Conservation (phyloP, 2,329 filamentous ascomycete species). For the Sordariomycetes sp. region DNA sequence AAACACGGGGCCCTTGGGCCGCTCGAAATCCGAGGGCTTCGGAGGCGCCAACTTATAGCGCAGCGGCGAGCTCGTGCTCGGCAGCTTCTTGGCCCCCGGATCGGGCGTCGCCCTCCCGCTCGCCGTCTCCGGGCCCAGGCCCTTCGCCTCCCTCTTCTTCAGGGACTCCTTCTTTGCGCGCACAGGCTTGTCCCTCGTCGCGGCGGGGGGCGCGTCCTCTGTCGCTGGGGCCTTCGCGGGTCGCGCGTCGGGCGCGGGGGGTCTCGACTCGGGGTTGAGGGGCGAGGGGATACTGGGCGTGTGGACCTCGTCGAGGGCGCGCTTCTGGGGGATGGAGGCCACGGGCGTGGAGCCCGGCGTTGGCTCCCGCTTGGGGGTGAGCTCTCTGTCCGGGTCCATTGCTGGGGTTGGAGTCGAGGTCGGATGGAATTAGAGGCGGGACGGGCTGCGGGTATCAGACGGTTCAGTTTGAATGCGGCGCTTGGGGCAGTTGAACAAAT, state of each 20-base stretch:
- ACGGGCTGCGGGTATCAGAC: neutral
- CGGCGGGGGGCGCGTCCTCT: constrained; percentile 28
- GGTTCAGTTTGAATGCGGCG: no score
- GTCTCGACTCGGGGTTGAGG: constrained; percentile 52
- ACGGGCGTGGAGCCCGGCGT: constrained; percentile 17
- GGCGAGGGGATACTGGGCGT: constrained; percentile 60
- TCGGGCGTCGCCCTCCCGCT: constrained; percentile 45
- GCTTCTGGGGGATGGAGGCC: constrained; percentile 48
- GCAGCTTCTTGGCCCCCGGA: constrained; percentile 25
- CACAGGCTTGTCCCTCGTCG: constrained; percentile 17
- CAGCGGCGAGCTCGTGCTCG: constrained; percentile 35
- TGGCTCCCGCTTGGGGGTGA: constrained; percentile 4
- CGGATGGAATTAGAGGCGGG: neutral
- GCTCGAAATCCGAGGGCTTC: constrained; percentile 47
- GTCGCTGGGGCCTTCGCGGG: constrained; percentile 20
- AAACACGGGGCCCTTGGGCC: constrained; percentile 42
- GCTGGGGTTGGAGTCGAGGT: neutral
- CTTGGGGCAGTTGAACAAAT: no score
- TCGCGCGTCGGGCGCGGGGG: constrained; percentile 23
- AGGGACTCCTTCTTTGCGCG: constrained; percentile 52
- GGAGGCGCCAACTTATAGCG: constrained; percentile 53
- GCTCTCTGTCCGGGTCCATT: constrained; percentile 2
- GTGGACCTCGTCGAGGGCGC: constrained; percentile 55
- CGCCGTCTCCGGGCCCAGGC: constrained; percentile 22
- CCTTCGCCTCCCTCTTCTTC: constrained; percentile 56